phyloP scores from a whole-genome alignment of 495 filamentous ascomycete species.

The Annulohypoxylon bovei region DNA sequence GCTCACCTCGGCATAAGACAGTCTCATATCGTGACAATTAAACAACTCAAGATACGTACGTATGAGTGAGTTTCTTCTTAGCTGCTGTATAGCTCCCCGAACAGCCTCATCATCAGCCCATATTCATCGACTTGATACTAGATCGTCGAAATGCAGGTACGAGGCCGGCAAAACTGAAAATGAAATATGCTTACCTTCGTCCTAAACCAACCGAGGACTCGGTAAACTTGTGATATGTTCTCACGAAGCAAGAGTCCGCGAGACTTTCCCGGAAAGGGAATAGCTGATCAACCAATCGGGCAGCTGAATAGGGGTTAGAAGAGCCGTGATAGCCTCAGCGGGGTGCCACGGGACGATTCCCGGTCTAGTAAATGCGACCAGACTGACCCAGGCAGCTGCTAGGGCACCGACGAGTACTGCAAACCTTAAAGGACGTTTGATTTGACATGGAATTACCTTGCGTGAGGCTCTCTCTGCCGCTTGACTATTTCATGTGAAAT shows the following conservation, averaged over 20 bases:
- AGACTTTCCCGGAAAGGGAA: slow-evolving; percentile 8
- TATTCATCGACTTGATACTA: not conserved
- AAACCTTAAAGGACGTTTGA: slow-evolving; percentile 25
- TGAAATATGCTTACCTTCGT: slow-evolving; percentile 1
- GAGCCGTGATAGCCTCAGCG: slow-evolving; percentile 10
- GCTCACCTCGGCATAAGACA: not conserved
- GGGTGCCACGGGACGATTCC: not conserved
- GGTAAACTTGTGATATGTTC: slow-evolving; percentile 4
- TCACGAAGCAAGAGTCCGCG: slow-evolving; percentile 3
- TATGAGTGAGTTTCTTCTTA: not conserved
- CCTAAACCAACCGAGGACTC: slow-evolving; percentile 13
- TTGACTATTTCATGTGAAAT: slow-evolving; percentile 30
- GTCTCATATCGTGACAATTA: not conserved
- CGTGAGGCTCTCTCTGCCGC: not conserved
- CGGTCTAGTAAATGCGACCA: slow-evolving; percentile 2
- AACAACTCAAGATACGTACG: not conserved
- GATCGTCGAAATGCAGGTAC: slow-evolving; percentile 27
- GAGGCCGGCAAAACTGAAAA: slow-evolving; percentile 7
- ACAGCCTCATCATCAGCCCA: not conserved
- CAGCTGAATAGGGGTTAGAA: slow-evolving; percentile 17
- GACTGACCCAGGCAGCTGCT: slow-evolving; percentile 9
- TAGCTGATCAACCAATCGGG: not conserved
- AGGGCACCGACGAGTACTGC: slow-evolving; percentile 17
- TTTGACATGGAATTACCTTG: slow-evolving; percentile 21
- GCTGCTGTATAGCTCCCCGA: not conserved